These are phyloP conservation scores for Penicillium sp. DNA, from an alignment of 2,329 filamentous ascomycete species.

Conservation along the genomic window DNA sequence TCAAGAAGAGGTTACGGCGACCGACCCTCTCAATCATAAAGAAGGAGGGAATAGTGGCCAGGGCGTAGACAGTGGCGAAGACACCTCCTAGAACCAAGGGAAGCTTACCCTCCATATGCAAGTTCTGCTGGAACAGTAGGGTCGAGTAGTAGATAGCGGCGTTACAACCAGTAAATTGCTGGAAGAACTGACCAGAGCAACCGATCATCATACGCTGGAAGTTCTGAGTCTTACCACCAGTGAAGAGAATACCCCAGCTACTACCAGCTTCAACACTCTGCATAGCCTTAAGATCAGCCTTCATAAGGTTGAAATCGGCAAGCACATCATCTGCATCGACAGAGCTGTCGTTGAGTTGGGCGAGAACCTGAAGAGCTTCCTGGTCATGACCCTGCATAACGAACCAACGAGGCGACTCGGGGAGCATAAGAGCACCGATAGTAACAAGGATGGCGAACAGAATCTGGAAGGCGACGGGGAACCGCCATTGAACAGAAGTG, in stretches of 20 bases:
- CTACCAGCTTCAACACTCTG: slow-evolving; percentile 31
- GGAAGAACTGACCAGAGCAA: slow-evolving; percentile 37
- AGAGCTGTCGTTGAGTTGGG: slow-evolving; percentile 42
- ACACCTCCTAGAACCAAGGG: slow-evolving; percentile 29
- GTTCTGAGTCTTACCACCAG: slow-evolving; percentile 31
- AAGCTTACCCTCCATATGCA: slow-evolving; percentile 25
- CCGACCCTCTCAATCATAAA: slow-evolving; percentile 42
- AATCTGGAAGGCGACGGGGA: slow-evolving; percentile 51
- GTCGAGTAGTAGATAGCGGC: slow-evolving; percentile 47
- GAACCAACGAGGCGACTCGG: slow-evolving; percentile 57
- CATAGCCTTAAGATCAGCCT: slow-evolving; percentile 44
- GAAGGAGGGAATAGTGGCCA: slow-evolving; percentile 29
- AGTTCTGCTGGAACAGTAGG: slow-evolving; percentile 46
- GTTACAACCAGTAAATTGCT: slow-evolving; percentile 49
- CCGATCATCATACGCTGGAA: slow-evolving; percentile 33
- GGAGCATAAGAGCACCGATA: slow-evolving; percentile 36
- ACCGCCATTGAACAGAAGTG: slow-evolving; percentile 42
- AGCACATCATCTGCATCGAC: slow-evolving; percentile 40
- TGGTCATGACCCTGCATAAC: slow-evolving; percentile 51
- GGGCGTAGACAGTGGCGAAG: slow-evolving; percentile 28
- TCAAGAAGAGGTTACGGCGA: slow-evolving; percentile 39
- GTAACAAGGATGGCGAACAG: slow-evolving; percentile 38
- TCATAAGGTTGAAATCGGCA: slow-evolving; percentile 41
- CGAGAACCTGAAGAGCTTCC: slow-evolving; percentile 50
- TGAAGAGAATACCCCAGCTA: slow-evolving; percentile 27